Percentiles rank a stretch among this genome's conserved stretches.
Evolutionary conservation across 495 filamentous ascomycete genomes (phyloP).

Genomic region (Aspergillus incahuasiensis): DNA sequence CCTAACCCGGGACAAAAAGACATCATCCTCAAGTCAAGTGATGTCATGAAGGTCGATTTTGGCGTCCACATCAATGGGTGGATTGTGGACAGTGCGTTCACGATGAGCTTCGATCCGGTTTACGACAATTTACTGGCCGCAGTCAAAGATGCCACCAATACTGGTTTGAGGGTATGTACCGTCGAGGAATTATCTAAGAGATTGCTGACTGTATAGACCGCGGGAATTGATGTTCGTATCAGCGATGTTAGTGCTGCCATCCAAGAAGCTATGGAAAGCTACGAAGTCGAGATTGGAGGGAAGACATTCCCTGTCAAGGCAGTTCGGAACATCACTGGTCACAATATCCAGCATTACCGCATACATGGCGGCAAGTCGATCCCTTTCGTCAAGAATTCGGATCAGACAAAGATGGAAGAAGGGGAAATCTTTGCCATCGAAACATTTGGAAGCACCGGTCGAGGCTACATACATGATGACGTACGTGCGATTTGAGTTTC

Average conservation of each 20-base stretch:
- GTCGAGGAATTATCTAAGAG: not conserved
- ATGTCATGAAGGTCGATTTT: conserved; percentile 68
- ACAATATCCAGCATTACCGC: conserved; percentile 54
- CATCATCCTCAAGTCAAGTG: conserved; percentile 48
- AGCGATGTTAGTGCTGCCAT: conserved; percentile 58
- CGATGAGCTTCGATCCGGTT: conserved; percentile 55
- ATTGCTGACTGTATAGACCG: conserved; percentile 34
- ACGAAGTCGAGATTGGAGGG: conserved; percentile 56
- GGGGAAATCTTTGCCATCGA: conserved; percentile 63
- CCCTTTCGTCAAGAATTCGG: conserved; percentile 55
- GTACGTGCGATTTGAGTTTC: conserved; percentile 22
- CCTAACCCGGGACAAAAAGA: conserved; percentile 60
- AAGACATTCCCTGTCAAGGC: conserved; percentile 54
- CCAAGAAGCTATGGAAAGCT: conserved; percentile 65
- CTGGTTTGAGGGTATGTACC: conserved; percentile 49
- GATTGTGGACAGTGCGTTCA: conserved; percentile 64
- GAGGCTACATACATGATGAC: conserved; percentile 42
- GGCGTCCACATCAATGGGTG: conserved; percentile 61
- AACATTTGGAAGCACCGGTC: conserved; percentile 60
- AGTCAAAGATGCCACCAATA: conserved; percentile 60
- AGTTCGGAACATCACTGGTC: conserved; percentile 54
- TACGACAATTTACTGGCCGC: conserved; percentile 59
- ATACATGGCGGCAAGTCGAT: conserved; percentile 61
- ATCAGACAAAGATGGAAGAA: conserved; percentile 62
- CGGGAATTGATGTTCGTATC: conserved; percentile 59